Percentiles rank a stretch among this genome's conserved stretches.
These are phyloP conservation scores for Jacaranda copaia DNA, from an alignment of 257 asterid genomes.

Conservation along the genomic window DNA sequence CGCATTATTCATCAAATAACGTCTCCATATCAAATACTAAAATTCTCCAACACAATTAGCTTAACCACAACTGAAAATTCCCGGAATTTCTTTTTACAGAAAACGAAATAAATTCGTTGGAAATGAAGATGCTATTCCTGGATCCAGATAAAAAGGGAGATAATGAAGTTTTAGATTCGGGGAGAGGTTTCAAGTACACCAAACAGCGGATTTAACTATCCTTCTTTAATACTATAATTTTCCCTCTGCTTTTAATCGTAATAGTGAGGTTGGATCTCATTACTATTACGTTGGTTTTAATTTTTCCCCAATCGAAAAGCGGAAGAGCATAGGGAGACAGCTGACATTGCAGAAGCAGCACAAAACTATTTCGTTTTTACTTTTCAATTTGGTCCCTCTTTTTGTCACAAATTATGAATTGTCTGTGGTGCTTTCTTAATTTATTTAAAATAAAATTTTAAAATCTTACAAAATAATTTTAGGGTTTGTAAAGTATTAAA, in stretches of 20 bases:
- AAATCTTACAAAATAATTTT: too few species aligned
- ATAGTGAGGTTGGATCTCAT: not conserved
- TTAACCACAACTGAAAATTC: not conserved
- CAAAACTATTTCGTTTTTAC: not conserved
- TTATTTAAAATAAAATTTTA: too few species aligned
- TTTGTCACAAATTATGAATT: not conserved
- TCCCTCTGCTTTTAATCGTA: slow-evolving; percentile 11
- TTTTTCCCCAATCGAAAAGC: slow-evolving; percentile 11
- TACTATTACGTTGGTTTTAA: not conserved
- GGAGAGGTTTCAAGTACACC: slow-evolving; percentile 16
- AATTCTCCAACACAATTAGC: slow-evolving; percentile 25
- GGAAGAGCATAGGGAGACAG: not conserved
- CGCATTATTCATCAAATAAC: slow-evolving; percentile 40
- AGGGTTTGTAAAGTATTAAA: too few species aligned
- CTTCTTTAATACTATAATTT: not conserved
- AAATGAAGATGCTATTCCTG: too few species aligned
- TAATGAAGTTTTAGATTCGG: slow-evolving; percentile 30
- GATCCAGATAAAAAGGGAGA: not conserved
- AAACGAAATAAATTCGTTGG: too few species aligned
- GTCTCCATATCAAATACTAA: slow-evolving; percentile 7
- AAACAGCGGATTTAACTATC: slow-evolving; percentile 23
- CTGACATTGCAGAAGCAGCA: not conserved
- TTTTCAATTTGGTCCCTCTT: not conserved
- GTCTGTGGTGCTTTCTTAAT: too few species aligned
- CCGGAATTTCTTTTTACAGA: too few species aligned